These are phyloP conservation scores for Avena sativa DNA, from an alignment of 176 grass and related monocot genomes.

Conservation along the genomic window DNA sequence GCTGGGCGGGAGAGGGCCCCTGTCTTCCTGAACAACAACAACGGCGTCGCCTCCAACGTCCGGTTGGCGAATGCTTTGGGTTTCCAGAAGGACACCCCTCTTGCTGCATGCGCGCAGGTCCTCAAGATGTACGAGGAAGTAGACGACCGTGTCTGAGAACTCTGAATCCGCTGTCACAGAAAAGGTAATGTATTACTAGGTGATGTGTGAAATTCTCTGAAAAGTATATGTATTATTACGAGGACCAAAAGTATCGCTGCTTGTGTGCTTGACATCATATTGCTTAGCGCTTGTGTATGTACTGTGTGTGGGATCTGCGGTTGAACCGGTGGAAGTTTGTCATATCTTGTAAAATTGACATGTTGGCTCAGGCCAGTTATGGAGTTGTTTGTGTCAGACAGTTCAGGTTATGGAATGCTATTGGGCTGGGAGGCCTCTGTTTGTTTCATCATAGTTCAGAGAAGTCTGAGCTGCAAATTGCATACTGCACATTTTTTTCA, in stretches of 20 bases:
- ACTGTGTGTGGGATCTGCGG: not conserved
- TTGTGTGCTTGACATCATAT: conserved; percentile 16
- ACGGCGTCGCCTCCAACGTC: conserved; percentile 68
- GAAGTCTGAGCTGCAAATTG: no score
- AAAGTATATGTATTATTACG: conserved; percentile 25
- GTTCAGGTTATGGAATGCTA: not conserved
- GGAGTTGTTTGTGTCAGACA: not conserved
- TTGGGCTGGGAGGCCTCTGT: not conserved
- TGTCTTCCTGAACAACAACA: conserved; percentile 92
- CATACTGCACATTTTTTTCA: no score
- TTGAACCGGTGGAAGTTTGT: conserved; percentile 11
- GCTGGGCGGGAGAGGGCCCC: conserved; percentile 78
- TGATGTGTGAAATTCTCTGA: conserved; percentile 17
- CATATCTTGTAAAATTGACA: not conserved
- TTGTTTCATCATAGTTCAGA: not conserved
- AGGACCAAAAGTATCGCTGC: not conserved
- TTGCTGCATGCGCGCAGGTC: conserved; percentile 57
- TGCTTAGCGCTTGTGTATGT: conserved; percentile 24
- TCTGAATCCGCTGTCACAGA: not conserved
- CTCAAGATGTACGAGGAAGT: conserved; percentile 78
- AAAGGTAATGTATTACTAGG: conserved; percentile 3
- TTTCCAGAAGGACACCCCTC: conserved; percentile 64
- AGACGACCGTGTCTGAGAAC: conserved; percentile 43
- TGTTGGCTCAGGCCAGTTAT: not conserved
- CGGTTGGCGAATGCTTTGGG: conserved; percentile 79